Evolutionary conservation across 75 land plant species (phyloP), one percentile per base, ranked within the genome.

Genomic region (Pinus taeda): DNA sequence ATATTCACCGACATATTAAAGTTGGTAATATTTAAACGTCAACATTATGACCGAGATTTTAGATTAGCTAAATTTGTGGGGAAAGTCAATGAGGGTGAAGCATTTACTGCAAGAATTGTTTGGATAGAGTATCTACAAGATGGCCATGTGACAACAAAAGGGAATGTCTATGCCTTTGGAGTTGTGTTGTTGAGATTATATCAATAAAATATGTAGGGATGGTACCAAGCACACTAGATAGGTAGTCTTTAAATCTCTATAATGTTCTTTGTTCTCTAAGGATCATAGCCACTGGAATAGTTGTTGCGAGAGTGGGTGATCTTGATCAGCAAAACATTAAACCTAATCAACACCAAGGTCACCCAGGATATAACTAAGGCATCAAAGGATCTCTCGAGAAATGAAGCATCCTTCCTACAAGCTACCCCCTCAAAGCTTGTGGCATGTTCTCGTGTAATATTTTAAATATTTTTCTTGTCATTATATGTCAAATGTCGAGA

Each of bases 121-220:
- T 91, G 93, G 57, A 91, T 26, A 26, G 26, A 26, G 76, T 94
- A 94, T 76, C 70, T 93, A 79, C 88, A 82, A 72, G 85, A 94
- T 85, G 97, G 97, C 21, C 79, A 80, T 3, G 97, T 92, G 4
- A 88, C 94, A 14, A 64, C 88, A 22, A 94, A 94, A 77, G 87
- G 90, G 76, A 94, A 94, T 85, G 89, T 92, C 13, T 94, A 88
- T 88, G 94, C 97, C n/a, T 94, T 90, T 88, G 97, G 97, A 15
- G 92, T 94, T 59, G 94, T 92, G 26, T 82, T 94, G 13, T 94
- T 70, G 97, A 94, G 80, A 62, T 94, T 57, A 79, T 94, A 72
- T 82, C 97, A 15, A 94, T 92, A 22, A 89, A 77, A 70, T 88
- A 94, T 73, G 94, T 94, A 60, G 88, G 78, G 37, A 61, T 61